phyloP scores from a whole-genome alignment of 495 filamentous ascomycete genomes.

The Amphirosellinia nigrospora region DNA sequence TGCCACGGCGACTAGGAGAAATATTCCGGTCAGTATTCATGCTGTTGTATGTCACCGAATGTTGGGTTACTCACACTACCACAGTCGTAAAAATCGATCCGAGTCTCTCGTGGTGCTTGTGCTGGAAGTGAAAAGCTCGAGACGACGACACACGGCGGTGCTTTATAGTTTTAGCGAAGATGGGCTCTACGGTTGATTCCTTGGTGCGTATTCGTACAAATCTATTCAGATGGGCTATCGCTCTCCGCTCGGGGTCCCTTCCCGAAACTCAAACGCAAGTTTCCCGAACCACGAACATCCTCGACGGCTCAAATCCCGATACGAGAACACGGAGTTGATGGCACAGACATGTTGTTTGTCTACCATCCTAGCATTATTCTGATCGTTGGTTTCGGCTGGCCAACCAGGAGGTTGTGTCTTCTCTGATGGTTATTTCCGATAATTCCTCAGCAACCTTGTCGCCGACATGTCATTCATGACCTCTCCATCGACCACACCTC shows the following conservation, averaged over 20 bases:
- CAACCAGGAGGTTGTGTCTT: slow-evolving; percentile 8
- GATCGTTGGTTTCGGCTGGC: not conserved
- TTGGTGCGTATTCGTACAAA: not conserved
- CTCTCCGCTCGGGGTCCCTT: not conserved
- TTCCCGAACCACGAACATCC: not conserved
- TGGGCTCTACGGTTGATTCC: not conserved
- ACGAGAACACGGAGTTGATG: not conserved
- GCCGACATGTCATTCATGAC: not conserved
- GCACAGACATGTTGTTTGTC: not conserved
- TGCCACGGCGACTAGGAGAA: not conserved
- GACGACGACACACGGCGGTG: not conserved
- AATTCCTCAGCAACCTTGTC: not conserved
- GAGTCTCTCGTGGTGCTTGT: not conserved
- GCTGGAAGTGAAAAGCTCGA: not conserved
- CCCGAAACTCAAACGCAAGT: not conserved
- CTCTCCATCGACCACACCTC: not conserved
- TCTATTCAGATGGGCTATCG: not conserved
- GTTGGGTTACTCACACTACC: not conserved
- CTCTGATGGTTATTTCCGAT: not conserved
- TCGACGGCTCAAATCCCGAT: not conserved
- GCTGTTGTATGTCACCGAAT: no score
- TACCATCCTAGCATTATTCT: not conserved
- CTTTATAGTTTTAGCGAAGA: slow-evolving; percentile 12
- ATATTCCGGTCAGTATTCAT: not conserved
- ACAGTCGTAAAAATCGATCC: not conserved